Percentiles rank a stretch among this genome's conserved stretches.
Conservation (phyloP, 75 land plant species). For the Cunninghamia lanceolata region DNA sequence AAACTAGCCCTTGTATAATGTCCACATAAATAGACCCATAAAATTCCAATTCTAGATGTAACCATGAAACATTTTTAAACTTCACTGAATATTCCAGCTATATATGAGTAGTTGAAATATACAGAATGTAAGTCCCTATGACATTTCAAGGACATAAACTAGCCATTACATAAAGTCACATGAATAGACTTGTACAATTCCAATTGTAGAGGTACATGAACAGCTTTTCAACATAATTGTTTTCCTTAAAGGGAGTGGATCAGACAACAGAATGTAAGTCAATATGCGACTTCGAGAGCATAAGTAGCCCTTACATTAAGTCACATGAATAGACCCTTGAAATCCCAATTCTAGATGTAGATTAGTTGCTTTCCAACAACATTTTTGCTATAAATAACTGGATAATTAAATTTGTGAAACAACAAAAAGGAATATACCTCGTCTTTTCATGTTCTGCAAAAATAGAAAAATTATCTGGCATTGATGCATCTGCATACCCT, state of each 20-base stretch:
- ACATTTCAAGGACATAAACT: no score
- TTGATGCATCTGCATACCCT: constrained; percentile 6
- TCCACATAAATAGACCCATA: not conserved
- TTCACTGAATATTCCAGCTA: no score
- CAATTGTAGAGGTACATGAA: no score
- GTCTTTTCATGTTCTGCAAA: constrained; percentile 39
- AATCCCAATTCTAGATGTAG: not conserved
- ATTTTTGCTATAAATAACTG: not conserved
- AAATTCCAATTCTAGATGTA: not conserved
- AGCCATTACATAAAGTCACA: no score
- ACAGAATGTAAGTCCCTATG: no score
- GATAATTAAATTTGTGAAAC: not conserved
- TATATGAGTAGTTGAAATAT: no score
- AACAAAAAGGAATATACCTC: constrained; percentile 34
- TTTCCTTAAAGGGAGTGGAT: no score
- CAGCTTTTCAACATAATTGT: no score
- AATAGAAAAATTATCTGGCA: constrained; percentile 27
- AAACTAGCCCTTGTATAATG: not conserved
- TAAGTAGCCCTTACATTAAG: not conserved
- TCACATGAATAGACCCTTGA: not conserved
- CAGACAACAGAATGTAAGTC: not conserved
- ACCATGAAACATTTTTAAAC: no score
- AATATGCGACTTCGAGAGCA: not conserved
- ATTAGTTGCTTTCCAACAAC: not conserved
- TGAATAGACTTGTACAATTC: no score